Conservation (phyloP, 2,329 filamentous ascomycete species). For the Diaporthe aspalathi region DNA sequence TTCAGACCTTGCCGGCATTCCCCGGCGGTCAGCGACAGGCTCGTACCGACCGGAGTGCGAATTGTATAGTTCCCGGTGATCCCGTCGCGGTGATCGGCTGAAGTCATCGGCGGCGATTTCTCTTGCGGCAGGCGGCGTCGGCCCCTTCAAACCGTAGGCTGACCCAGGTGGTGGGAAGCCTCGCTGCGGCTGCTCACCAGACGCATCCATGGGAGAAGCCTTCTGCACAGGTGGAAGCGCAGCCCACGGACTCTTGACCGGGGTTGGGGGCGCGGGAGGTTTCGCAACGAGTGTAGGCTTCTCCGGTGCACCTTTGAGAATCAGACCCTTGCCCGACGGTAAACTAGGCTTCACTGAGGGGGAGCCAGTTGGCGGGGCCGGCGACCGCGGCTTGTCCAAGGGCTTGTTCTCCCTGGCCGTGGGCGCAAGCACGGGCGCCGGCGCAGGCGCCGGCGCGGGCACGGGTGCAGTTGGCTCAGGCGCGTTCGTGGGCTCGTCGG, state of each 20-base stretch:
- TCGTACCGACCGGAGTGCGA: conserved; percentile 96
- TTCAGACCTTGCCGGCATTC: conserved; percentile 73
- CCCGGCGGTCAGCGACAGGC: conserved; percentile 83
- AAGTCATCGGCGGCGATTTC: conserved; percentile 97
- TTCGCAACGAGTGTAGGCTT: conserved; percentile 81
- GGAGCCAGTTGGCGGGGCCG: conserved; percentile 46
- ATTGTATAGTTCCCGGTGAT: conserved; percentile 88
- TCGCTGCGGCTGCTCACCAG: conserved; percentile 48
- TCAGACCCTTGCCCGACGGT: conserved; percentile 68
- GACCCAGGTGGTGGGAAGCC: conserved; percentile 66
- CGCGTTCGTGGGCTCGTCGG: conserved; percentile 59
- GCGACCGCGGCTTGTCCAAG: conserved; percentile 58
- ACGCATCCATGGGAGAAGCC: conserved; percentile 75
- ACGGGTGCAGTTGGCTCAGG: conserved; percentile 46
- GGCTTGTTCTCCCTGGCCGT: conserved; percentile 45
- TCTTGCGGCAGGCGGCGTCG: conserved; percentile 69
- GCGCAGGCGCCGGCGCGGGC: conserved; percentile 40
- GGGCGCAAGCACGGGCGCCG: conserved; percentile 41
- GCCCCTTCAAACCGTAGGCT: conserved; percentile 64
- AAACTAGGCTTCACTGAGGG: conserved; percentile 59
- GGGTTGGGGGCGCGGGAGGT: conserved; percentile 72
- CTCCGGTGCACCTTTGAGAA: conserved; percentile 74
- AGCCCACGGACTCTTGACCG: conserved; percentile 93
- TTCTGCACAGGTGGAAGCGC: conserved; percentile 86
- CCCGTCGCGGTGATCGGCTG: conserved; percentile 83